Base-by-base conservation (phyloP, 2,329 filamentous ascomycete genomes). In the Stachybotrys elegans region DNA sequence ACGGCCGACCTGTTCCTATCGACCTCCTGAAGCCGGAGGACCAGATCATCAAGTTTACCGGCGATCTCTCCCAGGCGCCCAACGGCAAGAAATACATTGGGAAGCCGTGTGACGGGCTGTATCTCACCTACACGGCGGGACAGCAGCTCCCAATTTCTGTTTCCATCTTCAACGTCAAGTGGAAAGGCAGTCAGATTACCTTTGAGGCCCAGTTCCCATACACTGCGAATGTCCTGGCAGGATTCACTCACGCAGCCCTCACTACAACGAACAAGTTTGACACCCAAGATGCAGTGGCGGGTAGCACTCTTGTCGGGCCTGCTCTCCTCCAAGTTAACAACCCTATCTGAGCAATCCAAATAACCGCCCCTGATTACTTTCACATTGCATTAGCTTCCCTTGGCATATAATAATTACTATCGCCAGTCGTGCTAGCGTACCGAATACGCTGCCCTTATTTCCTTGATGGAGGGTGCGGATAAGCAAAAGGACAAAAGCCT, bases 31-130 rank as follows among this genome's bases (percentile, higher is more conserved):
- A 66, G 22, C 57, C 75, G 3, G 55, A 61, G 42, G 63, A 78
- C 51, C 73, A 76, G 58, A 68, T 60, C 3, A 59, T 84, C 9
- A 59, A 62, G 6, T 83, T 86, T 60, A 67, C 60, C 4, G 67
- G 77, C 45, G 61, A 71, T 21, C 56, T 74, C 23, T 50, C 49
- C 17, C 44, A 40, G 14, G 52, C 54, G n/a, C 46, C 47, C 6
- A 48, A 51, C 11, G 57, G 56, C 5, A 48, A 57, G 29, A 40
- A 52, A 19, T 63, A 54, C 45, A 31, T 58, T 38, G 55, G 50
- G 13, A 55, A 54, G 32, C 61, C 69, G 12, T 57, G 53, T 25
- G 47, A 51, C 6, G 57, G 59, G 6, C 57, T 79, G 6, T 70
- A 48, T 42, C 43, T 60, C 9, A 62, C 59, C 2, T 62, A 59